phyloP scores from a whole-genome alignment of 2,329 filamentous ascomycete genomes.

The Basipetospora chlamydospora region DNA sequence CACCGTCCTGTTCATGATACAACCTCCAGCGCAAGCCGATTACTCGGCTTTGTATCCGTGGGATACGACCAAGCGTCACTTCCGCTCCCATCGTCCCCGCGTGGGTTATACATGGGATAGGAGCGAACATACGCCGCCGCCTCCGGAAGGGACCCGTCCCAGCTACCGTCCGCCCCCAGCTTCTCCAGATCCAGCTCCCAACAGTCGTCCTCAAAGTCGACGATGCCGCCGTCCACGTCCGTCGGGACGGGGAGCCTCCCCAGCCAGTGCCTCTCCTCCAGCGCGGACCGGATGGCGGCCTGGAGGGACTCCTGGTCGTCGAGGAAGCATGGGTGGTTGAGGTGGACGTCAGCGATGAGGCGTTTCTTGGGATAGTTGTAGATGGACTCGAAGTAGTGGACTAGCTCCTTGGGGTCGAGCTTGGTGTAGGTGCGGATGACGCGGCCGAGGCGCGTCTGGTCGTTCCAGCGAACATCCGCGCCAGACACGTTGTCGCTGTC shows the following conservation, averaged over 20 bases:
- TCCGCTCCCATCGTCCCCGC: constrained; percentile 22
- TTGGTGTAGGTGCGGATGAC: constrained; percentile 33
- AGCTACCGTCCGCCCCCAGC: constrained; percentile 21
- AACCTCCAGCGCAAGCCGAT: constrained; percentile 3
- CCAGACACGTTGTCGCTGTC: too few relatives aligned
- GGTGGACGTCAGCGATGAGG: constrained; percentile 26
- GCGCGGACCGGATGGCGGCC: constrained; percentile 20
- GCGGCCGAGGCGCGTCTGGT: constrained; percentile 22
- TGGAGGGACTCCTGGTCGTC: constrained; percentile 30
- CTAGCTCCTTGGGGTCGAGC: constrained; percentile 32
- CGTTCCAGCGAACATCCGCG: constrained; percentile 14
- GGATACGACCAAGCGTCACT: constrained; percentile 5
- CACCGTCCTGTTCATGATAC: too few relatives aligned
- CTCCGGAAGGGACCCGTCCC: constrained; percentile 20
- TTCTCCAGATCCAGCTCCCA: constrained; percentile 17
- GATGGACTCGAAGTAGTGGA: constrained; percentile 31
- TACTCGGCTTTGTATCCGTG: background rate
- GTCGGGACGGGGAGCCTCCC: constrained; percentile 17
- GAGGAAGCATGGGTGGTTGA: constrained; percentile 26
- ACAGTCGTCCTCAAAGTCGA: constrained; percentile 26
- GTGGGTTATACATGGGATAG: constrained; percentile 22
- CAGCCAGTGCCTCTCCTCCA: constrained; percentile 23
- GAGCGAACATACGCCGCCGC: constrained; percentile 16
- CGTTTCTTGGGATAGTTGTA: constrained; percentile 29
- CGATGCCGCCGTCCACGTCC: constrained; percentile 22